Evolutionary conservation across 495 filamentous ascomycete genomes (phyloP).

Genomic region (Parathielavia hyrcaniae): DNA sequence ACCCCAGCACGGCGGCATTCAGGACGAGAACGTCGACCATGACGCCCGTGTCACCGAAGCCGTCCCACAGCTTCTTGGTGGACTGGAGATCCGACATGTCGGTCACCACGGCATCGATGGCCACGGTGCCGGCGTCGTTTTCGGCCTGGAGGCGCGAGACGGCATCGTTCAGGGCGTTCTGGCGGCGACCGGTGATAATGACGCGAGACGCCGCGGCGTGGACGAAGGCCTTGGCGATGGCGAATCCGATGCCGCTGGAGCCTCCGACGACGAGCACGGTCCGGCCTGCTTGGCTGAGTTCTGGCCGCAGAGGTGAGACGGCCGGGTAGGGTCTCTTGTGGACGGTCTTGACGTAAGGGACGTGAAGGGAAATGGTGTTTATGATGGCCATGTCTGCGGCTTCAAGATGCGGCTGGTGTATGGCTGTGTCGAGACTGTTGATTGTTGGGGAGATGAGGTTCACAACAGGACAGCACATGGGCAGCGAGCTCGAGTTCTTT

Average conservation of each 20-base stretch:
- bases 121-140: slow-evolving; percentile 15
- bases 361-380: background rate
- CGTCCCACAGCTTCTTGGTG: slow-evolving; percentile 33
- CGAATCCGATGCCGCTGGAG: slow-evolving; percentile 33
- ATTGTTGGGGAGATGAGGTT: no score
- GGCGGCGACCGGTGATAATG: slow-evolving; percentile 32
- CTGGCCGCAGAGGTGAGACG: slow-evolving; percentile 36
- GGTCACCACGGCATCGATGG: slow-evolving; percentile 19
- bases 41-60: slow-evolving; percentile 26
- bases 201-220: slow-evolving; percentile 31
- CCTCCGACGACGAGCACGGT: slow-evolving; percentile 47
- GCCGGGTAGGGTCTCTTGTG: slow-evolving; percentile 40
- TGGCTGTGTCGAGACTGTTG: no score
- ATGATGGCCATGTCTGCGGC: no score
- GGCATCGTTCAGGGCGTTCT: slow-evolving; percentile 12
- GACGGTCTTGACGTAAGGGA: slow-evolving; percentile 19
- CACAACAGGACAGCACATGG: no score
- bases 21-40: slow-evolving; percentile 39
- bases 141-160: slow-evolving; percentile 18
- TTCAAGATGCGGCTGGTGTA: no score
- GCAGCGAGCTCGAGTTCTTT: no score
- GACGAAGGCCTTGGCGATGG: slow-evolving; percentile 35
- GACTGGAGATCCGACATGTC: slow-evolving; percentile 28
- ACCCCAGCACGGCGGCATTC: slow-evolving; percentile 28
- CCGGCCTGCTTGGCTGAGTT: slow-evolving; percentile 38